phyloP scores from a whole-genome alignment of 345 rosid species.

The Limnanthes douglasii region DNA sequence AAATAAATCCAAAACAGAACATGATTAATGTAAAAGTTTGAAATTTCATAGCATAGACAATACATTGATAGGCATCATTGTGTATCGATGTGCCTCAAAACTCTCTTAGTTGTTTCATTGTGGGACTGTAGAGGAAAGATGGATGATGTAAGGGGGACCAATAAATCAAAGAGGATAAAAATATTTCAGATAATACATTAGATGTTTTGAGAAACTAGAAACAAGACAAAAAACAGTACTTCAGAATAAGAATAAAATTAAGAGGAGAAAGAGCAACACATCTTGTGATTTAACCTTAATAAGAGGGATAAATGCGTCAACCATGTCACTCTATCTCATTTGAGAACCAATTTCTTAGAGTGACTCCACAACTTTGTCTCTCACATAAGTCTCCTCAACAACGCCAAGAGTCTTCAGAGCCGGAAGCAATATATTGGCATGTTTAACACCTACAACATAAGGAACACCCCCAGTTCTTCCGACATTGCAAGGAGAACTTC shows the following conservation, averaged over 20 bases:
- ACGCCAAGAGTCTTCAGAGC: constrained; percentile 55
- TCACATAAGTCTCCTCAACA: constrained; percentile 68
- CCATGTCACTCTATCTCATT: constrained; percentile 58
- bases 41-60: no score
- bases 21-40: no score
- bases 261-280: not conserved
- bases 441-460: constrained; percentile 60
- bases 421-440: constrained; percentile 46
- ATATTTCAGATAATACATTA: no score
- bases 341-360: constrained; percentile 57
- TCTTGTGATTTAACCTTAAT: constrained; percentile 29
- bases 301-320: constrained; percentile 44
- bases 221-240: no score
- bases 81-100: no score
- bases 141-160: no score
- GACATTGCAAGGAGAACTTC: constrained; percentile 78
- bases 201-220: no score
- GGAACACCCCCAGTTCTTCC: constrained; percentile 70
- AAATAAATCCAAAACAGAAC: no score
- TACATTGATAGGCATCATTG: no score
- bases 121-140: no score
- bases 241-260: not conserved
- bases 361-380: constrained; percentile 64
- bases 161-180: no score
- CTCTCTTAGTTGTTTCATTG: no score